These are phyloP conservation scores for Aureobasidium sp. DNA, from an alignment of 2,329 filamentous ascomycete species.

Conservation along the genomic window DNA sequence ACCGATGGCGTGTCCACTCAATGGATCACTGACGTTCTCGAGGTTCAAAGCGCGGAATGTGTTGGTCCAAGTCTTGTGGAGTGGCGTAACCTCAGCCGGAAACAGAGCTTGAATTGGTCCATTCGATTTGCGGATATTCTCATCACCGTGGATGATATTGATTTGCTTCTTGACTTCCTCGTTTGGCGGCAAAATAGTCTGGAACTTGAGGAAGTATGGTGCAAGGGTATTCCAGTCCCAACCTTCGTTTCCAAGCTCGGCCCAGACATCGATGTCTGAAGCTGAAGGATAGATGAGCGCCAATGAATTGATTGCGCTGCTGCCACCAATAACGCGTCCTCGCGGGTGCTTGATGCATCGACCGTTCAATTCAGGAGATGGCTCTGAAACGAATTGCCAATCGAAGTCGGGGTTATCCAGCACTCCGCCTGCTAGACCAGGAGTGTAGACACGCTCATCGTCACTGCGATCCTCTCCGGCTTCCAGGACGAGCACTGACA, in stretches of 20 bases:
- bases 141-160: conserved; percentile 5
- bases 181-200: conserved; percentile 20
- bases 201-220: conserved; percentile 31
- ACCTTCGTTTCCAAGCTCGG: conserved; percentile 23
- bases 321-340: conserved; percentile 35
- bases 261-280: conserved; percentile 30
- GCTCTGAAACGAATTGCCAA: conserved; percentile 23
- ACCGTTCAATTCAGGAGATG: background rate
- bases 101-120: conserved; percentile 18
- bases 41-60: conserved; percentile 17
- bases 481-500: conserved; percentile 21
- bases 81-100: conserved; percentile 5
- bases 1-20: conserved; percentile 19
- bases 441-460: conserved; percentile 20
- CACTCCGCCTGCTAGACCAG: conserved; percentile 19
- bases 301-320: conserved; percentile 30
- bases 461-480: conserved; percentile 20
- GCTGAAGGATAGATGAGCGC: conserved; percentile 23
- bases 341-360: conserved; percentile 23
- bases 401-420: conserved; percentile 23
- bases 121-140: background rate
- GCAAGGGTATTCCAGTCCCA: conserved; percentile 42
- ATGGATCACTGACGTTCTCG: conserved; percentile 16
- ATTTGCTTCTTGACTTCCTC: conserved; percentile 1
- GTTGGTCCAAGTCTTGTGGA: conserved; percentile 19